phyloP scores from a whole-genome alignment of 805 yeast genomes.

The Pichia nakasei region DNA sequence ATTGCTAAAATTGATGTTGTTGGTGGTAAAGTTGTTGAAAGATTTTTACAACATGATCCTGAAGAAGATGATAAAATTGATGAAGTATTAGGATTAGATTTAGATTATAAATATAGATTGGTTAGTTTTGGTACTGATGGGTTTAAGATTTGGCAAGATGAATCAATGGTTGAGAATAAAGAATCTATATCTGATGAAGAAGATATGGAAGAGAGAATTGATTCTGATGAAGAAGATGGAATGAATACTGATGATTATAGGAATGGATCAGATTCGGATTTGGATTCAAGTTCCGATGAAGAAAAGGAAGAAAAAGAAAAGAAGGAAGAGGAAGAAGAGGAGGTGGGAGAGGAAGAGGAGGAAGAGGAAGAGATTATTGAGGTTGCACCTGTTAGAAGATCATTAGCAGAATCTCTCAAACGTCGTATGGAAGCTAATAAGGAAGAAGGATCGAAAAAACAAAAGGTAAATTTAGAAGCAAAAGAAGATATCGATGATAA shows the following conservation, averaged over 20 bases:
- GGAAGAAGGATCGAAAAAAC: background rate
- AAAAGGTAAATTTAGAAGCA: constrained; percentile 1
- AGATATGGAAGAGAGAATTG: constrained; percentile 12
- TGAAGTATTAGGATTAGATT: constrained; percentile 68
- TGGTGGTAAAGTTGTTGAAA: constrained; percentile 53
- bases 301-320: background rate
- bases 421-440: constrained; percentile 2
- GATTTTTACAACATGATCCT: constrained; percentile 51
- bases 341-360: constrained; percentile 4
- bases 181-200: constrained; percentile 25
- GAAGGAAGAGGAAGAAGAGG: background rate
- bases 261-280: constrained; percentile 2
- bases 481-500: constrained; percentile 1
- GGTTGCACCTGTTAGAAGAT: background rate
- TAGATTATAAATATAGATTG: constrained; percentile 73
- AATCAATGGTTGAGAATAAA: constrained; percentile 13
- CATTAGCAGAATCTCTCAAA: constrained; percentile 5
- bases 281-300: background rate
- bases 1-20: constrained; percentile 60
- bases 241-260: constrained; percentile 6
- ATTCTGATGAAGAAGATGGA: constrained; percentile 10
- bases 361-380: background rate
- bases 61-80: constrained; percentile 69
- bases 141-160: constrained; percentile 63
- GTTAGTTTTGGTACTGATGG: constrained; percentile 79